Percentiles rank a stretch among this genome's conserved stretches.
Evolutionary conservation across 2,329 filamentous ascomycete genomes (phyloP).

Genomic region (Seiridium cupressi): DNA sequence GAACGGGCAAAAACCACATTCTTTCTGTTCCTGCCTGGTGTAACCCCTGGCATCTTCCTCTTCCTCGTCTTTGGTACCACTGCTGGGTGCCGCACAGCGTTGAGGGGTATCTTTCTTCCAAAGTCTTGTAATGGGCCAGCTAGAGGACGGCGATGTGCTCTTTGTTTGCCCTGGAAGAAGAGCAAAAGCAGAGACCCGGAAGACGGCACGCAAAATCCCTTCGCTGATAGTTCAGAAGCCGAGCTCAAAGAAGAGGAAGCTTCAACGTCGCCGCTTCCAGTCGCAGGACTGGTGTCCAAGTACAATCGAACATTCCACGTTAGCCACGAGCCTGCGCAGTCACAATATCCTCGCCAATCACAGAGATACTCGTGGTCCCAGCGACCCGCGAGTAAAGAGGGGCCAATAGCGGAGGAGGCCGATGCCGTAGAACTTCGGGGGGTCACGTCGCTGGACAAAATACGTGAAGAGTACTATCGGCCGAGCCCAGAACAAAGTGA

Average conservation of each 20-base stretch:
- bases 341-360: neutral
- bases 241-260: neutral
- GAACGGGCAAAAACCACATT: slow-evolving; percentile 13
- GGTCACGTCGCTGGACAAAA: slow-evolving; percentile 6
- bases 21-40: slow-evolving; percentile 14
- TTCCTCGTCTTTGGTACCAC: slow-evolving; percentile 18
- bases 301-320: slow-evolving; percentile 6
- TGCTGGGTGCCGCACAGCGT: slow-evolving; percentile 11
- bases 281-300: slow-evolving; percentile 1
- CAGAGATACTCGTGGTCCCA: neutral
- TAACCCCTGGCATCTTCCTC: slow-evolving; percentile 14
- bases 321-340: neutral
- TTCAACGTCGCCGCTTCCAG: neutral
- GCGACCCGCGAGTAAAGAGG: neutral
- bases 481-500: slow-evolving; percentile 14
- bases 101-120: slow-evolving; percentile 11
- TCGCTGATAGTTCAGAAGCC: neutral
- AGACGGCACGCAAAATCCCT: neutral
- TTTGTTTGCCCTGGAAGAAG: neutral
- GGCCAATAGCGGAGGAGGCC: neutral
- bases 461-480: slow-evolving; percentile 12
- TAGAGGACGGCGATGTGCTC: too few relatives aligned
- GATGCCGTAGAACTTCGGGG: slow-evolving; percentile 5
- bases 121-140: neutral
- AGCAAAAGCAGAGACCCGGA: neutral